Conservation (phyloP, 495 filamentous ascomycete genomes). For the Wilcoxina mikolae region DNA sequence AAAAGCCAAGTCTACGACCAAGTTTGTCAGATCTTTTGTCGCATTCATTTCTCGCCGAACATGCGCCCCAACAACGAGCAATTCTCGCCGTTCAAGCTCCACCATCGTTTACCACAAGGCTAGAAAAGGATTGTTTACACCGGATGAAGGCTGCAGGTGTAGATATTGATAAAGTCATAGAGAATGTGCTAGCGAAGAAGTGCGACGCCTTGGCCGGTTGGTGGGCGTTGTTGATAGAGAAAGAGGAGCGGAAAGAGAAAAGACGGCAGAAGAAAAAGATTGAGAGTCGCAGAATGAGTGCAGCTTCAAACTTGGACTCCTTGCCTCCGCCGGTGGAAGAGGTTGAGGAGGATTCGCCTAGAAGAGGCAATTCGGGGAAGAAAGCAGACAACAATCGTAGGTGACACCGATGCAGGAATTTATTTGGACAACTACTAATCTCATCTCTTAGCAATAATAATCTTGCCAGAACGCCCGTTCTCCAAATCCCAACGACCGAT, state of each 20-base stretch:
- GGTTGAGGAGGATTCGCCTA: conserved; percentile 14
- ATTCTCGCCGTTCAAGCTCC: conserved; percentile 76
- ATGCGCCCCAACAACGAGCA: conserved; percentile 76
- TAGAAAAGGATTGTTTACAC: conserved; percentile 83
- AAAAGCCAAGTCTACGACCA: conserved; percentile 72
- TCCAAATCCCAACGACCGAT: conserved; percentile 16
- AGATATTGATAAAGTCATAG: conserved; percentile 85
- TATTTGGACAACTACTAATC: not conserved
- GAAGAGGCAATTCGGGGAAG: not conserved
- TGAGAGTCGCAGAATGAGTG: conserved; percentile 37
- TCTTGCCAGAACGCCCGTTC: conserved; percentile 25
- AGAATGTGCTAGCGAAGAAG: conserved; percentile 76
- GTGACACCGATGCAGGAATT: too few species aligned
- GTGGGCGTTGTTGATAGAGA: conserved; percentile 92
- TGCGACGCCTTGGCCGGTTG: conserved; percentile 86
- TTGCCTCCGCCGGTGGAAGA: conserved; percentile 25
- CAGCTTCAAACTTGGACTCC: conserved; percentile 27
- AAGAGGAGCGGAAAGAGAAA: conserved; percentile 79
- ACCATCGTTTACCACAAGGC: conserved; percentile 66
- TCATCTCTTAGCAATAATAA: conserved; percentile 21
- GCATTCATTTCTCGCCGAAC: conserved; percentile 77
- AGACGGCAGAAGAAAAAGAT: conserved; percentile 72
- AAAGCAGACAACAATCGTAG: conserved; percentile 7
- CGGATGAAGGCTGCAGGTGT: conserved; percentile 92
- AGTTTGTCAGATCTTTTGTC: conserved; percentile 73